Conservation (phyloP, 345 rosid genomes). For the Populus deltoides region DNA sequence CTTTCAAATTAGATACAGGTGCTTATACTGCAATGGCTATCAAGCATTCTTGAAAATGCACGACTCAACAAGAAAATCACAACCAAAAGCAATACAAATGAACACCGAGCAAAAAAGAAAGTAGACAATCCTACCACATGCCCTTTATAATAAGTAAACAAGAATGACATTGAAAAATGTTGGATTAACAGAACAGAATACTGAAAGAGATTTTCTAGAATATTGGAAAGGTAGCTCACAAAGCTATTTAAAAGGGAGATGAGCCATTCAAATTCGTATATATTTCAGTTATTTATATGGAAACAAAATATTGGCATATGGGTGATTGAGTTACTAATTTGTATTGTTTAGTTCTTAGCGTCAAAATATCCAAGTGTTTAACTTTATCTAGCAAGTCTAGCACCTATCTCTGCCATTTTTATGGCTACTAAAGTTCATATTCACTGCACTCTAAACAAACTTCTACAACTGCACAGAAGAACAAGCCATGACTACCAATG, state of each 20-base stretch:
- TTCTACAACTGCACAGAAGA: background rate
- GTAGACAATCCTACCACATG: too few relatives aligned
- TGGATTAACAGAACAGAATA: background rate
- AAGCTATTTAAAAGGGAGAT: background rate
- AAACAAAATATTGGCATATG: background rate
- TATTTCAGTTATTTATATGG: background rate
- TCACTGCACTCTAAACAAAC: too few relatives aligned
- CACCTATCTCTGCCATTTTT: background rate
- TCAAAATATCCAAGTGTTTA: background rate
- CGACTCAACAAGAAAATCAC: too few relatives aligned
- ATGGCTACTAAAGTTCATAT: background rate
- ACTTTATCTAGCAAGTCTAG: background rate
- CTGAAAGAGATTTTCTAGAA: background rate
- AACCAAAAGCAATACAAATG: too few relatives aligned
- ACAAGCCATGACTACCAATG: background rate
- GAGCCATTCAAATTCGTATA: background rate
- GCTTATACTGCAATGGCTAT: too few relatives aligned
- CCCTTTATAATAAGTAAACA: too few relatives aligned
- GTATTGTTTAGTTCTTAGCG: background rate
- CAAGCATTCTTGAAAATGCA: too few relatives aligned
- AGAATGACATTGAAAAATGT: too few relatives aligned
- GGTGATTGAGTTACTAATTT: background rate
- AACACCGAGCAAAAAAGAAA: too few relatives aligned
- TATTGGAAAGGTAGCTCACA: background rate
- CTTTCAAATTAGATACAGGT: background rate